Base-by-base conservation (phyloP, 2,329 filamentous ascomycete genomes). In the Thielaviopsis punctulata region DNA sequence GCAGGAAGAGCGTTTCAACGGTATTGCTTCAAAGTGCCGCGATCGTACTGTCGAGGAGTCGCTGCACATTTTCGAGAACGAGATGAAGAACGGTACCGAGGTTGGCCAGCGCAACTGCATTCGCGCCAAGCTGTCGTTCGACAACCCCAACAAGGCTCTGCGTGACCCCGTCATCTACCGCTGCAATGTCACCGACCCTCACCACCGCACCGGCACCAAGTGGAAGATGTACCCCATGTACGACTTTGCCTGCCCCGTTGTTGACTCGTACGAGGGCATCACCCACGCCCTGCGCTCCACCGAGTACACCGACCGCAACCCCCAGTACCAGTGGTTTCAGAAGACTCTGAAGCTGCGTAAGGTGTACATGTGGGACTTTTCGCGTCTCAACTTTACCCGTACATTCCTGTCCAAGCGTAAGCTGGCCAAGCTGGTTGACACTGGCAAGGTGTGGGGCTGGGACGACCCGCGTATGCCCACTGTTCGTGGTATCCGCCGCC, bases 141-240 rank as follows among this genome's bases (percentile, higher is more conserved):
- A 94, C 66, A 84, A 92, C 68, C 84, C 84, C 58, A 96, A 98
- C 73, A 94, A 94, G 69, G 87, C 92, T 51, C 82, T 96, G 77
- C 79, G 92, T 58, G 92, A 98, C 66, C 92, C 92, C 12, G 89
- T 96, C 66, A 93, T 98, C 66, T 96, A 95, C 74, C 82, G 92
- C 59, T 95, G 88, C 77, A 95, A 94, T 64, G 61, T 71, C 56
- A 72, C 73, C 53, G 70, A 72, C 47, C 60, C 72, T 19, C 84
- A 92, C 65, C 86, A 92, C 69, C 80, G 86, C 59, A 92, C 86
- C 1, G 85, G 85, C 27, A 76, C 71, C 54, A 79, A 73, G 56
- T 90, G 85, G 84, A 90, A 89, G 69, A 82, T 87, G 63, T 90
- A 90, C 67, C 85, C 85, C 30, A 90, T 83, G 57, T 92, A 92